Evolutionary conservation across 2,329 filamentous ascomycete species (phyloP).

Genomic region (Nigrograna mackinnonii): DNA sequence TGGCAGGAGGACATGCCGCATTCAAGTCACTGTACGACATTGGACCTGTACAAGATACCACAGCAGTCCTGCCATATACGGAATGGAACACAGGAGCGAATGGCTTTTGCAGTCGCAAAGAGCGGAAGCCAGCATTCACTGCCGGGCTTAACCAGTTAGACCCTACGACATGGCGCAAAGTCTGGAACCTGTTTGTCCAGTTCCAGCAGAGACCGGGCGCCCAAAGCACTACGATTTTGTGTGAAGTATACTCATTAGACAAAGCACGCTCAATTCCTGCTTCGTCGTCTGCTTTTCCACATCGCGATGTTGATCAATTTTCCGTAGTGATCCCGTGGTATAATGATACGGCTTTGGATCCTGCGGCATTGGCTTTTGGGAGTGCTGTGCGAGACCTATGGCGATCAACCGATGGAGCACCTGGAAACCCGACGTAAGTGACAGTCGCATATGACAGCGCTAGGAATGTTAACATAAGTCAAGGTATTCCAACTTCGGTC

Average conservation of each 20-base stretch:
- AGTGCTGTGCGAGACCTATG: constrained; percentile 30
- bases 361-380: constrained; percentile 38
- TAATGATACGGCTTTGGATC: constrained; percentile 37
- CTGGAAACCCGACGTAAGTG: constrained; percentile 22
- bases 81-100: constrained; percentile 45
- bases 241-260: no score
- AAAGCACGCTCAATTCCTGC: constrained; percentile 25
- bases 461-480: background rate
- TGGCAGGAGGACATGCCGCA: constrained; percentile 29
- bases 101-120: constrained; percentile 40
- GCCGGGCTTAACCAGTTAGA: constrained; percentile 38
- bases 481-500: constrained; percentile 32
- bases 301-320: constrained; percentile 39
- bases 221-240: no score
- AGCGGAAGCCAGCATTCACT: constrained; percentile 45
- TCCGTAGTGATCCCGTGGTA: constrained; percentile 47
- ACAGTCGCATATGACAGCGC: no score
- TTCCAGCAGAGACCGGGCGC: constrained; percentile 40
- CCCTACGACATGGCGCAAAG: constrained; percentile 39
- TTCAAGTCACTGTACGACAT: constrained; percentile 42
- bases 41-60: constrained; percentile 23
- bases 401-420: constrained; percentile 15
- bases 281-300: constrained; percentile 23
- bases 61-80: constrained; percentile 36
- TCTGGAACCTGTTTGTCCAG: constrained; percentile 43